A percentile compares a stretch with the other conserved stretches of the same genome.
Conservation (phyloP, 345 rosid genomes). For the Hibiscus tridactylites region DNA sequence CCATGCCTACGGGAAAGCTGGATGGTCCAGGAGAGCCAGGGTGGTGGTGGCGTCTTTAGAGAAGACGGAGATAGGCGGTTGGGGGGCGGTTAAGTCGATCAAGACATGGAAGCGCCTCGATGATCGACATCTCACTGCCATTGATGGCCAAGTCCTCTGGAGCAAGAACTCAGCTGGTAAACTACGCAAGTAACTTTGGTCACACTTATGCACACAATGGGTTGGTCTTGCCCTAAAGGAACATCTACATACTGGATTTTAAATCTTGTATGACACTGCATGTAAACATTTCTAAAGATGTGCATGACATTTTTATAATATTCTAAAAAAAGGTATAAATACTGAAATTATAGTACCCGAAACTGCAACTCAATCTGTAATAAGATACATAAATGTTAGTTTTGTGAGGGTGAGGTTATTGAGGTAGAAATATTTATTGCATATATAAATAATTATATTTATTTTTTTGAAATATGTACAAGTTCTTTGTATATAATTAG, state of each 20-base stretch:
- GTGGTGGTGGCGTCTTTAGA: constrained; percentile 61
- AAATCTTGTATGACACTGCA: not conserved
- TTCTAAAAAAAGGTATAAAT: too few species aligned
- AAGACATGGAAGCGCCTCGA: constrained; percentile 92
- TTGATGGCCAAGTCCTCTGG: constrained; percentile 71
- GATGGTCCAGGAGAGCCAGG: constrained; percentile 83
- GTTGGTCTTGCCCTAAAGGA: not conserved
- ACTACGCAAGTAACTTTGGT: not conserved
- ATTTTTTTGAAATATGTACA: too few species aligned
- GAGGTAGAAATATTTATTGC: too few species aligned
- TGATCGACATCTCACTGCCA: constrained; percentile 48
- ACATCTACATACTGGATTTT: not conserved
- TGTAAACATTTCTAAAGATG: not conserved
- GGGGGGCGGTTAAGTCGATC: constrained; percentile 76
- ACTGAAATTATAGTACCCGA: too few species aligned
- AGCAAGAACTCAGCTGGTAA: constrained; percentile 48
- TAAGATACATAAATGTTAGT: too few species aligned
- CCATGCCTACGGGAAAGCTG: constrained; percentile 89
- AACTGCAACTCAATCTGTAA: too few species aligned
- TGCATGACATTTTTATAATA: not conserved
- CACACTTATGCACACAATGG: not conserved
- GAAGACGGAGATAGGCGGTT: constrained; percentile 37
- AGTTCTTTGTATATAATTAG: too few species aligned
- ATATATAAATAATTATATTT: too few species aligned
- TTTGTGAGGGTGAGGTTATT: too few species aligned